These are phyloP conservation scores for Daldinia childiae DNA, from an alignment of 495 filamentous ascomycete genomes.

Conservation along the genomic window DNA sequence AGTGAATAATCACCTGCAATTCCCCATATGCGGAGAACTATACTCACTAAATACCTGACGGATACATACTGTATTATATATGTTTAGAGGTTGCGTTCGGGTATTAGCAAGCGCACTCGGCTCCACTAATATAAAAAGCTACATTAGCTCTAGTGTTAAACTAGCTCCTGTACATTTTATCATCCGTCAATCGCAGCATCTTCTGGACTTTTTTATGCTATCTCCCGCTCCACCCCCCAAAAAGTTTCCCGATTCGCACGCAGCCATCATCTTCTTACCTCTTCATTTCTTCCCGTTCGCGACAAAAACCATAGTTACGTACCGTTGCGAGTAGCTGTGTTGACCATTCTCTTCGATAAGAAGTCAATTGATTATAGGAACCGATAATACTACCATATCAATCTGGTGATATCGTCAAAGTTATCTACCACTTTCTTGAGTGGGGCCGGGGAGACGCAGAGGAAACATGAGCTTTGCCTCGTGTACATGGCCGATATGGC, in stretches of 20 bases:
- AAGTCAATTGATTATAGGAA: constrained; percentile 20
- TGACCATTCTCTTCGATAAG: not conserved
- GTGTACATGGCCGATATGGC: constrained; percentile 85
- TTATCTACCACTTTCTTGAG: constrained; percentile 34
- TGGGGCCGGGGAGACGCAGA: constrained; percentile 38
- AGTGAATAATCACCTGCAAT: constrained; percentile 8
- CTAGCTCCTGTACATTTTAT: constrained; percentile 15
- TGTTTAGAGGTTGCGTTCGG: not conserved
- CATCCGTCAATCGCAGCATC: constrained; percentile 25
- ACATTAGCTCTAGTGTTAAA: constrained; percentile 3
- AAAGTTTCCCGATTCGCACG: constrained; percentile 30
- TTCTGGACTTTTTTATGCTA: constrained; percentile 33
- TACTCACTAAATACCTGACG: not conserved
- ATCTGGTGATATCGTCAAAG: constrained; percentile 40
- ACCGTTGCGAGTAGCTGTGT: constrained; percentile 17
- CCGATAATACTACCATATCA: constrained; percentile 2
- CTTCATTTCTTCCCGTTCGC: constrained; percentile 2
- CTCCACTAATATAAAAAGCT: constrained; percentile 8
- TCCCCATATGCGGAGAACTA: constrained; percentile 11
- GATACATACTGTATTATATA: not conserved
- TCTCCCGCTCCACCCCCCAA: constrained; percentile 36
- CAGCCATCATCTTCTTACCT: constrained; percentile 25
- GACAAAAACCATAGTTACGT: constrained; percentile 1
- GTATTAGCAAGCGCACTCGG: constrained; percentile 6
- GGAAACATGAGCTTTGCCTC: constrained; percentile 67